Evolutionary conservation across 768 basidiomycete genomes (phyloP).

Genomic region (Russula ochroleuca): DNA sequence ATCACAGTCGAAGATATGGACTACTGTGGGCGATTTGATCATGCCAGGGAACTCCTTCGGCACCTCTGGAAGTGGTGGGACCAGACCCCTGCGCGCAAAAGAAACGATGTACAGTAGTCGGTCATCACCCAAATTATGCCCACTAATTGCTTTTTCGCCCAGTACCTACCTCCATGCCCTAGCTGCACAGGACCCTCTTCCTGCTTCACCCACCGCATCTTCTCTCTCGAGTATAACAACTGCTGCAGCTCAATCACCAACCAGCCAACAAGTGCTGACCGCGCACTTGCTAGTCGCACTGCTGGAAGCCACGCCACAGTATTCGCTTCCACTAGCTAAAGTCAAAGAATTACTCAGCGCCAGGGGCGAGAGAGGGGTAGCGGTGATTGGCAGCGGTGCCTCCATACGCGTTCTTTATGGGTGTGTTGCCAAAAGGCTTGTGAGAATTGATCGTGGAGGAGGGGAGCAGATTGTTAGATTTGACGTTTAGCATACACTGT

Average conservation of each 20-base stretch:
- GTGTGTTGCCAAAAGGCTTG: conserved; percentile 75
- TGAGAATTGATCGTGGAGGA: conserved; percentile 71
- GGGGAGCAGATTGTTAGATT: conserved; percentile 75
- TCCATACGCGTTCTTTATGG: conserved; percentile 64
- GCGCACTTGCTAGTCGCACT: conserved; percentile 62
- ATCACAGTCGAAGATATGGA: conserved; percentile 63
- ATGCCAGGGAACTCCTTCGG: conserved; percentile 49
- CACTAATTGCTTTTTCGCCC: conserved; percentile 5
- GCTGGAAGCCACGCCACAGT: conserved; percentile 48
- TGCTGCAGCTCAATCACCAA: conserved; percentile 38
- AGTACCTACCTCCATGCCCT: conserved; percentile 59
- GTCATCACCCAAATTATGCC: conserved; percentile 7
- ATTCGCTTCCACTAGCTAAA: conserved; percentile 56
- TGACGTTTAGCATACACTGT: conserved; percentile 41
- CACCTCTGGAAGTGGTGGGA: conserved; percentile 33
- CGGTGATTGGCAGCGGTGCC: conserved; percentile 29
- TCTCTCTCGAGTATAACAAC: conserved; percentile 46
- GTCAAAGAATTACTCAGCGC: conserved; percentile 54
- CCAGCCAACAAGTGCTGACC: conserved; percentile 66
- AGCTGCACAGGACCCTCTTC: conserved; percentile 47
- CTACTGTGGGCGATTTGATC: conserved; percentile 58
- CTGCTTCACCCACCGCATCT: conserved; percentile 54
- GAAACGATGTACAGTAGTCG: conserved; percentile 56
- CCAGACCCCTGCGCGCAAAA: conserved; percentile 48
- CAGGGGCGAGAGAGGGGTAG: conserved; percentile 39